Conservation (phyloP, 768 basidiomycete species). For the Leccinellum albellum region DNA sequence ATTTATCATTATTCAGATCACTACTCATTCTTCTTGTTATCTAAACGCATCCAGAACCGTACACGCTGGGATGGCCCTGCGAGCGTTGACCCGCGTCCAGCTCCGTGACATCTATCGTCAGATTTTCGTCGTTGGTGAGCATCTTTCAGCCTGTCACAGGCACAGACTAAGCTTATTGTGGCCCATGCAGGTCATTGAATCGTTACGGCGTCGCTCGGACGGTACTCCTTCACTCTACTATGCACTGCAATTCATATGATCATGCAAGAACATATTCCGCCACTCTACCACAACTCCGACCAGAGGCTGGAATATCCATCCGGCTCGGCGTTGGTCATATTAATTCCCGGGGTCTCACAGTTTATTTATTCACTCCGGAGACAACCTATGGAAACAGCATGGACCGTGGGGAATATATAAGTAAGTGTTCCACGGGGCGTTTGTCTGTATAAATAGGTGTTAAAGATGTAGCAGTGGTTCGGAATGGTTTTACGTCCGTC, state of each 20-base stretch:
- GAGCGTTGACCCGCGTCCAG: background rate
- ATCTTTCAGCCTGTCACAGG: background rate
- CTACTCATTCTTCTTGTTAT: background rate
- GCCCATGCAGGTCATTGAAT: conserved; percentile 68
- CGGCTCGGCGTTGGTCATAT: background rate
- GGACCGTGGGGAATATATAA: background rate
- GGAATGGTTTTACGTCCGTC: background rate
- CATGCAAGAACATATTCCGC: conserved; percentile 57
- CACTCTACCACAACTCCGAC: conserved; percentile 27
- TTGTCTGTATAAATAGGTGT: background rate
- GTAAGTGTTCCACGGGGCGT: background rate
- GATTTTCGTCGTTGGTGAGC: conserved; percentile 25
- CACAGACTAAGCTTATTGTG: background rate
- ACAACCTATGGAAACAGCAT: background rate
- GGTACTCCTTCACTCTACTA: conserved; percentile 70
- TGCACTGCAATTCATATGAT: conserved; percentile 51
- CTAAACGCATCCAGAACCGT: background rate
- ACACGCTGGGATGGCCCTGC: background rate
- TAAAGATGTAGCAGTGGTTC: background rate
- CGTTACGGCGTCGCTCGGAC: conserved; percentile 76
- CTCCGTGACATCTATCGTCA: conserved; percentile 5
- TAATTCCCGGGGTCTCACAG: background rate
- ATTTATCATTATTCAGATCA: conserved; percentile 10
- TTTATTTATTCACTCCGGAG: background rate
- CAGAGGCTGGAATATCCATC: background rate